phyloP scores from a whole-genome alignment of 1,139 yeast species.

The Casaregolazyma suthepensis region DNA sequence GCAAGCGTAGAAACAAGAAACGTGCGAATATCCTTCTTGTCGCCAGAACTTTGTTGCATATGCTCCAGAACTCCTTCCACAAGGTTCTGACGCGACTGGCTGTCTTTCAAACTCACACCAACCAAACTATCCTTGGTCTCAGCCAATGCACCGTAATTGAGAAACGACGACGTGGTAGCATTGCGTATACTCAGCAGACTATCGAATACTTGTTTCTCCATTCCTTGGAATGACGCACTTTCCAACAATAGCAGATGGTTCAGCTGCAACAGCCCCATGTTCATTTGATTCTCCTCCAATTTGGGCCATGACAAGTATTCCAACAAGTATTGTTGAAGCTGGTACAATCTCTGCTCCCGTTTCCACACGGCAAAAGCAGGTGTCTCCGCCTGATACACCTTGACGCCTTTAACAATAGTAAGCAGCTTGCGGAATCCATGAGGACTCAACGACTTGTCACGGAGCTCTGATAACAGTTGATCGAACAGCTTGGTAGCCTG shows the following conservation, averaged over 20 bases:
- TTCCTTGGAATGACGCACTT: constrained; percentile 13
- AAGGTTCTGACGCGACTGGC: constrained; percentile 8
- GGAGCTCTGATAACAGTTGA: constrained; percentile 18
- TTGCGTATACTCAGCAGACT: constrained; percentile 17
- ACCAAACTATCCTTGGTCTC: constrained; percentile 21
- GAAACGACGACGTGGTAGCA: constrained; percentile 14
- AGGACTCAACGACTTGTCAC: constrained; percentile 18
- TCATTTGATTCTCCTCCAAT: constrained; percentile 18
- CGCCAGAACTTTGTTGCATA: neutral
- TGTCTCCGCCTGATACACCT: constrained; percentile 5
- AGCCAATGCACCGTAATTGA: constrained; percentile 20
- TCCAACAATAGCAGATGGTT: constrained; percentile 18
- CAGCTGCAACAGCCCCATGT: constrained; percentile 21
- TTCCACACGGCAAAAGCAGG: constrained; percentile 21
- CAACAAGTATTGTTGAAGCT: constrained; percentile 17
- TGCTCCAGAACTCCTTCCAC: constrained; percentile 9
- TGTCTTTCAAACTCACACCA: constrained; percentile 1
- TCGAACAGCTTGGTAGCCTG: constrained; percentile 23
- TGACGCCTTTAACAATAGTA: constrained; percentile 20
- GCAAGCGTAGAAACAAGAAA: constrained; percentile 14
- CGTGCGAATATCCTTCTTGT: constrained; percentile 12
- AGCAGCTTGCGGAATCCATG: constrained; percentile 24
- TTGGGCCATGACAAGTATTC: constrained; percentile 13
- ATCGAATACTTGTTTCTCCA: constrained; percentile 16
- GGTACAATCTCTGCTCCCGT: constrained; percentile 17